phyloP scores from a whole-genome alignment of 208 protist species.

The Kentomonas sorsogonicus region DNA sequence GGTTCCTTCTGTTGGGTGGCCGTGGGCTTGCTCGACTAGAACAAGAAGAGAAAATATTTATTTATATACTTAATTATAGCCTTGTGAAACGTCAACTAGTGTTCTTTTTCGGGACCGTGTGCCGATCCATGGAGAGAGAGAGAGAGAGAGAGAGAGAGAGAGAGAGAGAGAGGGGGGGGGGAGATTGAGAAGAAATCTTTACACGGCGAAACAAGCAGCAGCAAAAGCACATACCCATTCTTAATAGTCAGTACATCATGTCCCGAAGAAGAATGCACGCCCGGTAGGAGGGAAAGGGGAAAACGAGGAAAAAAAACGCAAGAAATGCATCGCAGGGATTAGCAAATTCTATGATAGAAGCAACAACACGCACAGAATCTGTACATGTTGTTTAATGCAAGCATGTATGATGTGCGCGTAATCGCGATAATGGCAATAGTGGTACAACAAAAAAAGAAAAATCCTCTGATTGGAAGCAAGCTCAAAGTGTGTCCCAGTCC shows the following conservation, averaged over 20 bases:
- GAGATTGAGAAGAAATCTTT: no score
- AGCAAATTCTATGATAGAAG: no score
- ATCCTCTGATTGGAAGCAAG: not conserved
- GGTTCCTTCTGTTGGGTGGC: no score
- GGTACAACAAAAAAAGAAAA: not conserved
- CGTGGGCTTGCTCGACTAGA: no score
- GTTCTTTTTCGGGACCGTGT: not conserved
- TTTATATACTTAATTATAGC: not conserved
- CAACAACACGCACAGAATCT: no score
- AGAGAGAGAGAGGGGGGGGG: no score
- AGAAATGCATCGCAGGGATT: no score
- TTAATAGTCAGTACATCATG: no score
- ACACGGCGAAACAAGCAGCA: no score
- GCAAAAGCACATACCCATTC: no score
- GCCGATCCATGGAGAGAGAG: not conserved
- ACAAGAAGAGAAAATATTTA: constrained; percentile 3
- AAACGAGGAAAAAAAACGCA: constrained; percentile 5
- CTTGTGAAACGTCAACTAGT: not conserved
- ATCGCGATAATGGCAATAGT: not conserved
- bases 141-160: not conserved
- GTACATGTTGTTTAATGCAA: not conserved
- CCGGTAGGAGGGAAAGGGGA: not conserved
- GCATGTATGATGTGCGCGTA: constrained; percentile 11
- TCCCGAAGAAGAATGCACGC: no score
- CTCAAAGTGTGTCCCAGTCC: not conserved